phyloP scores from a whole-genome alignment of 1,139 yeast species.

The Debaryomyces coudertii region DNA sequence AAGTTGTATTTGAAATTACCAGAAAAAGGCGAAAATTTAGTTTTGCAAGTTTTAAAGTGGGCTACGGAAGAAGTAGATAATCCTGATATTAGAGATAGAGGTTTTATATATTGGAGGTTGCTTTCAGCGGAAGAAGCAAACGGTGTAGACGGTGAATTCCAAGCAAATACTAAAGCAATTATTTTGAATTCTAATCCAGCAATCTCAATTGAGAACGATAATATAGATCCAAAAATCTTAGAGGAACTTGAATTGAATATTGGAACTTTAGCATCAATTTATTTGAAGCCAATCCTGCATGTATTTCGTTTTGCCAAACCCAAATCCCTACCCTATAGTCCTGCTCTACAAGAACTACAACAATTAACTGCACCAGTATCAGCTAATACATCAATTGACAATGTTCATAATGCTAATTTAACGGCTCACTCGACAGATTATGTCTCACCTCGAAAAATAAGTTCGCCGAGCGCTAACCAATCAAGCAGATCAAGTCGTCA shows the following conservation, averaged over 20 bases:
- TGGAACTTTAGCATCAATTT: slow-evolving; percentile 82
- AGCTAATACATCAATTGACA: slow-evolving; percentile 15
- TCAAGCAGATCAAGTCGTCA: background rate
- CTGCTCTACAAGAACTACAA: slow-evolving; percentile 54
- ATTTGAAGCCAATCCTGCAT: slow-evolving; percentile 77
- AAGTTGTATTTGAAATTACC: slow-evolving; percentile 68
- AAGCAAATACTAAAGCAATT: slow-evolving; percentile 53
- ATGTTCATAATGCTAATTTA: background rate
- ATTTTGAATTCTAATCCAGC: slow-evolving; percentile 64
- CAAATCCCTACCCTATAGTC: slow-evolving; percentile 57
- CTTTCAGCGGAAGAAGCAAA: slow-evolving; percentile 52
- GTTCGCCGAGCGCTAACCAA: background rate
- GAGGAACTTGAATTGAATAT: slow-evolving; percentile 84
- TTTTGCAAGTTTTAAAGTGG: slow-evolving; percentile 62
- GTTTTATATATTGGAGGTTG: slow-evolving; percentile 83
- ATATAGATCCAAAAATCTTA: slow-evolving; percentile 66
- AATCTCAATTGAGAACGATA: slow-evolving; percentile 69
- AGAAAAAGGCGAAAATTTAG: slow-evolving; percentile 55
- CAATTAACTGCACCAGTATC: slow-evolving; percentile 15
- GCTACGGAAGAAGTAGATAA: slow-evolving; percentile 75
- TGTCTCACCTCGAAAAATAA: background rate
- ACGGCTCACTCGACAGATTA: background rate
- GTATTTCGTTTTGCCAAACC: slow-evolving; percentile 72
- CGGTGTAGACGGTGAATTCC: slow-evolving; percentile 32
- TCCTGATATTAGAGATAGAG: slow-evolving; percentile 88